Percentiles rank a stretch among this genome's conserved stretches.
phyloP scores from a whole-genome alignment of 768 basidiomycete species.

The Lactifluus hygrophoroides region DNA sequence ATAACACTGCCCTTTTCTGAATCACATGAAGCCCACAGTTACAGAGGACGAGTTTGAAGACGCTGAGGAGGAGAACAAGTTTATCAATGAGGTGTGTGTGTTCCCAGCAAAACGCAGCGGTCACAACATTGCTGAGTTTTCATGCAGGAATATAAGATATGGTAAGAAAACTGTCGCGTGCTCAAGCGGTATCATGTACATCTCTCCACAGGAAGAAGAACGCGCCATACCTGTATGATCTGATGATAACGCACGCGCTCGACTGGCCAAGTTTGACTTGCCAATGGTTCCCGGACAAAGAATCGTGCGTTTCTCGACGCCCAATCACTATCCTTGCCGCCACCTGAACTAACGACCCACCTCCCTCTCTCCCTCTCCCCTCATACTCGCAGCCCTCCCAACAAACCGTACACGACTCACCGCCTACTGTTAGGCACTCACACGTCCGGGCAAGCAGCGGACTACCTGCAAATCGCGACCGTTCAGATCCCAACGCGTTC shows the following conservation, averaged over 20 bases:
- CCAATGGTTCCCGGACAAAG: slow-evolving; percentile 98
- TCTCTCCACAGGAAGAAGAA: slow-evolving; percentile 73
- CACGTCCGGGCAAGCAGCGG: slow-evolving; percentile 89
- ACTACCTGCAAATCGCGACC: slow-evolving; percentile 92
- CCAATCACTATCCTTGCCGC: not conserved
- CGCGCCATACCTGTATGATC: slow-evolving; percentile 95
- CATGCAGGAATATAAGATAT: slow-evolving; percentile 74
- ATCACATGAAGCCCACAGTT: slow-evolving; percentile 38
- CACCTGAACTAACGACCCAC: not conserved
- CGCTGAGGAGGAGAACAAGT: slow-evolving; percentile 81
- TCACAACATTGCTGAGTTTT: slow-evolving; percentile 2
- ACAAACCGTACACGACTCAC: slow-evolving; percentile 92
- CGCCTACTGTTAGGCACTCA: slow-evolving; percentile 94
- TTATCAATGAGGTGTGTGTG: slow-evolving; percentile 70
- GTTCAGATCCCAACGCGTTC: slow-evolving; percentile 87
- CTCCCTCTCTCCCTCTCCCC: not conserved
- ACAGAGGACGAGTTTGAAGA: slow-evolving; percentile 72
- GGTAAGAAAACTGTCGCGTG: slow-evolving; percentile 34
- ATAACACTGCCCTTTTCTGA: not conserved
- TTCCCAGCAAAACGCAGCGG: not conserved
- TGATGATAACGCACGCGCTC: slow-evolving; percentile 93
- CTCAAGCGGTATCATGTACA: not conserved
- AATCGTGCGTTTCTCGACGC: slow-evolving; percentile 50
- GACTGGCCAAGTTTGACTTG: slow-evolving; percentile 98
- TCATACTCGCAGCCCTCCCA: slow-evolving; percentile 58